Base-by-base conservation (phyloP, 208 protist genomes). In the Acanthamoeba divionensis region DNA sequence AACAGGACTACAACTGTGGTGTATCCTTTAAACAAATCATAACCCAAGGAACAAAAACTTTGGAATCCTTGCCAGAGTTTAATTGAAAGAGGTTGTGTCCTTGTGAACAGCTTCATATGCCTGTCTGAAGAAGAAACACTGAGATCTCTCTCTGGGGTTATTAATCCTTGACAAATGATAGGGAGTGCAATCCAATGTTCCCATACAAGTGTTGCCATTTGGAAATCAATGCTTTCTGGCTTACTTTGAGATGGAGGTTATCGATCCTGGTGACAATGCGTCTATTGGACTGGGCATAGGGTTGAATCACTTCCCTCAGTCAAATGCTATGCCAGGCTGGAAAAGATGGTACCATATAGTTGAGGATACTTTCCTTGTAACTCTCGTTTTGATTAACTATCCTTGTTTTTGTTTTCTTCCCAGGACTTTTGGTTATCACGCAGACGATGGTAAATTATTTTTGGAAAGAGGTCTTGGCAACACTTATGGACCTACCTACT, bases 161-260 rank as follows among this genome's bases (percentile, higher is more conserved):
- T n/a, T n/a, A n/a, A 38, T n/a, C 75, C 3, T 63, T 12, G 21
- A n/a, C 54, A 50, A 50, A 69, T 29, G 12, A 29, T 31, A 88
- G 63, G 36, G 36, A 10, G 75, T 63, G 9, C 79, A 88, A 88
- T 31, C 79, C 0, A 47, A 83, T 18, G 6, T 71, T 36, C 79
- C 79, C 6, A 12, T 88, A 24, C 79, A 88, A 33, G n/a, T 47
- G 41, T 44, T 88, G 6, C 79, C 79, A 5, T 88, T 65, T 85
- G 75, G 55, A 24, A 62, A 69, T 3, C 15, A 71, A 24, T 31
- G 55, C 26, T 41, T 47, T 4, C 36, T 65, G 52, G 13, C 79
- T n/a, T 88, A 88, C 57, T 88, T 88, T 31, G 79, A 88, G 36
- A 62, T 88, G 31, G 33, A 88, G 57, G 36, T 88, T 15, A 29